These are phyloP conservation scores for Eryngium alpinum DNA, from an alignment of 140 eudicot species.

Conservation along the genomic window DNA sequence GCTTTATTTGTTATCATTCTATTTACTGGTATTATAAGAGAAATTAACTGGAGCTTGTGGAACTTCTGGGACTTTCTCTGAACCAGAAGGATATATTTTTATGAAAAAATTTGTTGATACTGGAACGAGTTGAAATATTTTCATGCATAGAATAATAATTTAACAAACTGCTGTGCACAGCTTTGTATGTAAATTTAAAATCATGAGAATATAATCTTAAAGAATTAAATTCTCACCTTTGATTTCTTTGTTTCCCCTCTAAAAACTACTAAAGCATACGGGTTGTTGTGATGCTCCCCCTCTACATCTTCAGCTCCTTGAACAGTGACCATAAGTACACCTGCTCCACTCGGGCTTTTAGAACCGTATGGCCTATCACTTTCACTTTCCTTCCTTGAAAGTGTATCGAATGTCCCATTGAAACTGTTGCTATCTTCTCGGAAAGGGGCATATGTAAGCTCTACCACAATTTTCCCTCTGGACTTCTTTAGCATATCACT, in stretches of 20 bases:
- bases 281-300: slow-evolving; percentile 73
- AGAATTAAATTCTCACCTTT: slow-evolving; percentile 40
- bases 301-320: slow-evolving; percentile 89
- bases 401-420: slow-evolving; percentile 34
- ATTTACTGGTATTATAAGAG: neutral
- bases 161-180: neutral
- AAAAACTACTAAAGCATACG: slow-evolving; percentile 54
- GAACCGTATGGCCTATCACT: slow-evolving; percentile 24
- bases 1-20: neutral
- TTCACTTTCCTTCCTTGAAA: slow-evolving; percentile 28
- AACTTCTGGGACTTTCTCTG: neutral
- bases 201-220: neutral
- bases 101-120: neutral
- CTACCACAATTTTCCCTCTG: slow-evolving; percentile 66
- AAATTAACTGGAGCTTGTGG: neutral
- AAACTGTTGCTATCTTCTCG: slow-evolving; percentile 43
- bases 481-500: slow-evolving; percentile 48
- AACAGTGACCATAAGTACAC: slow-evolving; percentile 68
- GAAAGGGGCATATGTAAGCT: slow-evolving; percentile 74
- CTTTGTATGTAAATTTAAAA: neutral
- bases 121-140: neutral
- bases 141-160: neutral
- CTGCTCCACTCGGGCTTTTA: slow-evolving; percentile 50
- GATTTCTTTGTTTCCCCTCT: slow-evolving; percentile 83
- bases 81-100: neutral